Percentiles rank a stretch among this genome's conserved stretches.
phyloP scores from a whole-genome alignment of 1,139 yeast species.

The Blastobotrys arbuscula region DNA sequence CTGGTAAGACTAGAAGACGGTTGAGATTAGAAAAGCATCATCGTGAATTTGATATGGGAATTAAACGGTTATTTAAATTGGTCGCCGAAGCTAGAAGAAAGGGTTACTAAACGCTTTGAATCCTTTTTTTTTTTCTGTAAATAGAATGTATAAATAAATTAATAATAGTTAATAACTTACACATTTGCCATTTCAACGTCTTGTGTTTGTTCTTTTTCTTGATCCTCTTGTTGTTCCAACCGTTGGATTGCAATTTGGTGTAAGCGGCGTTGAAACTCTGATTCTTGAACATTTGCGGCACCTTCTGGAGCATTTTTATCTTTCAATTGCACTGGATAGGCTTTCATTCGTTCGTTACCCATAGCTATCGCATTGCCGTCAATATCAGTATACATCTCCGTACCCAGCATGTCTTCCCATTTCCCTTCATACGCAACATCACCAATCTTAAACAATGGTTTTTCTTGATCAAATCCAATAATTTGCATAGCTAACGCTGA shows the following conservation, averaged over 20 bases:
- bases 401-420: conserved; percentile 79
- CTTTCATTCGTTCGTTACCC: conserved; percentile 18
- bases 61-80: conserved; percentile 32
- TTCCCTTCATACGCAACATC: conserved; percentile 60
- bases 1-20: conserved; percentile 34
- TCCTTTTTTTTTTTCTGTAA: background rate
- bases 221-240: background rate
- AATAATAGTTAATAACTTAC: background rate
- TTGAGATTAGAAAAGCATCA: conserved; percentile 30
- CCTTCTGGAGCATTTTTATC: conserved; percentile 2
- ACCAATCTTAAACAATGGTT: conserved; percentile 52
- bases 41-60: conserved; percentile 33
- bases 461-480: conserved; percentile 46
- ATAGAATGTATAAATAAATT: background rate
- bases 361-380: conserved; percentile 26
- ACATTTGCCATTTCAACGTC: background rate
- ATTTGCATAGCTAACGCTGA: conserved; percentile 36
- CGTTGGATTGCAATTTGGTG: background rate
- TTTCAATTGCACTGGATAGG: conserved; percentile 4
- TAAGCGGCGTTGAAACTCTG: conserved; percentile 3
- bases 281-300: background rate
- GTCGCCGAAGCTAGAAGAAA: conserved; percentile 36
- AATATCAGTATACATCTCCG: conserved; percentile 50
- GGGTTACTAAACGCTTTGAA: conserved; percentile 28
- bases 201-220: conserved; percentile 8